Percentiles rank a stretch among this genome's conserved stretches.
These are phyloP conservation scores for Adiantum capillusveneris DNA, from an alignment of 75 land plant species.

Conservation along the genomic window DNA sequence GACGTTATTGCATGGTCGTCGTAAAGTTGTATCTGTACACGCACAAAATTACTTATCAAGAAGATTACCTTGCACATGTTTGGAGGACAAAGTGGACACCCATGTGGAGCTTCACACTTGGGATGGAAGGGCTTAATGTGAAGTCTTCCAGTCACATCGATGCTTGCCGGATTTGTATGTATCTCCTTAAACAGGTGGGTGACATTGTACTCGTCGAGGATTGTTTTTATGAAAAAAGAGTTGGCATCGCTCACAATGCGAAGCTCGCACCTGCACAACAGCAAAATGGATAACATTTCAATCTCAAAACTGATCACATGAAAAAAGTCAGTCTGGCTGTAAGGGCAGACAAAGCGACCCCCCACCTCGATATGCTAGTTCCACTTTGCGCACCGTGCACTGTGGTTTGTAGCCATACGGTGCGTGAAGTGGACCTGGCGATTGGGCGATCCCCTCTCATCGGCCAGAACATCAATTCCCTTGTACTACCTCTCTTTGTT, in stretches of 20 bases:
- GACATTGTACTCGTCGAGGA: constrained; percentile 51
- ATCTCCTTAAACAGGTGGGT: constrained; percentile 56
- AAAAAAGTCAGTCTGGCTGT: no score
- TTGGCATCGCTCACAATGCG: constrained; percentile 81
- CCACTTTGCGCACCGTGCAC: no score
- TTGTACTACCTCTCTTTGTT: no score
- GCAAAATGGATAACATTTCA: constrained; percentile 56
- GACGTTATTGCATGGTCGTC: constrained; percentile 50
- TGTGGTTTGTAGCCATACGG: no score
- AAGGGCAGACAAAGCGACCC: no score
- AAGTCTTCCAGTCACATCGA: constrained; percentile 53
- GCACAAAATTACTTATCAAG: constrained; percentile 46
- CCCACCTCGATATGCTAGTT: no score
- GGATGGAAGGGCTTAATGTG: constrained; percentile 64
- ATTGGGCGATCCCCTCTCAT: no score
- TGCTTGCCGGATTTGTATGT: constrained; percentile 55
- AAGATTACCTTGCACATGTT: constrained; percentile 99
- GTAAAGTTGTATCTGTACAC: constrained; percentile 42
- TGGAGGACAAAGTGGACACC: constrained; percentile 79
- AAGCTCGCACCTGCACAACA: constrained; percentile 65
- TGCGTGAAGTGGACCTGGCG: no score
- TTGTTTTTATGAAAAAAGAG: constrained; percentile 55
- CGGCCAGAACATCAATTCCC: no score
- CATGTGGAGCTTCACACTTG: constrained; percentile 41
- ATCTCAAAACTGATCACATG: no score